Evolutionary conservation across 768 basidiomycete genomes (phyloP).

Genomic region (Termitomyces sp.): DNA sequence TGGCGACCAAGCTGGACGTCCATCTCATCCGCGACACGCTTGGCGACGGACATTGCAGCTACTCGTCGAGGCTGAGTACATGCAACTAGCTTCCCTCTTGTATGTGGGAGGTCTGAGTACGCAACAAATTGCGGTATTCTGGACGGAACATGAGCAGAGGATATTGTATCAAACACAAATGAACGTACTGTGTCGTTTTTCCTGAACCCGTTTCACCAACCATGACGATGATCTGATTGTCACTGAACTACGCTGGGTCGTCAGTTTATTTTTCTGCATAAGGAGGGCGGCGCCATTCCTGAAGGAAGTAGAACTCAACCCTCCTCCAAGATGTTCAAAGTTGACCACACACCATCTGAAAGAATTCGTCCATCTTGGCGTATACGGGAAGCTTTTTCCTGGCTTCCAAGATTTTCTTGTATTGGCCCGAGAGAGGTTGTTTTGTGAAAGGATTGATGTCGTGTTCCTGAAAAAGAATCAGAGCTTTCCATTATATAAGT

Average conservation of each 20-base stretch:
- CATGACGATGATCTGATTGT: constrained; percentile 86
- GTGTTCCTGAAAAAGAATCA: constrained; percentile 49
- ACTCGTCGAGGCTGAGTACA: constrained; percentile 97
- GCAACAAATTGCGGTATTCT: constrained; percentile 95
- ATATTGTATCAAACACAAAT: background rate
- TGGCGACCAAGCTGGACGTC: constrained; percentile 93
- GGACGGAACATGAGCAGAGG: constrained; percentile 10
- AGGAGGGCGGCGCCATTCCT: constrained; percentile 34
- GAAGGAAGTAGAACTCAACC: constrained; percentile 41
- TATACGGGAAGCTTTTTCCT: constrained; percentile 91
- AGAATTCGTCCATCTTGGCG: constrained; percentile 90
- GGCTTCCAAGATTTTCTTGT: constrained; percentile 80
- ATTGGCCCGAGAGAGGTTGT: constrained; percentile 67
- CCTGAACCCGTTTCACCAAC: constrained; percentile 95
- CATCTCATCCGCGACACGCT: constrained; percentile 99
- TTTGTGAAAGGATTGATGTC: constrained; percentile 89
- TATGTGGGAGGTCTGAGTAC: constrained; percentile 90
- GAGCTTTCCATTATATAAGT: background rate
- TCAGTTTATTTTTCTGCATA: constrained; percentile 23
- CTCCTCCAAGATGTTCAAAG: constrained; percentile 29
- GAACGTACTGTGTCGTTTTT: constrained; percentile 88
- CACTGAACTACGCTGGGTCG: constrained; percentile 48
- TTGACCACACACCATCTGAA: constrained; percentile 66
- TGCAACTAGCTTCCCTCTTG: constrained; percentile 86
- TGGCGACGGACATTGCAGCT: constrained; percentile 96